These are phyloP conservation scores for Anthoceros angustus DNA, from an alignment of 225 moss, liverwort and hornwort species.

Conservation along the genomic window DNA sequence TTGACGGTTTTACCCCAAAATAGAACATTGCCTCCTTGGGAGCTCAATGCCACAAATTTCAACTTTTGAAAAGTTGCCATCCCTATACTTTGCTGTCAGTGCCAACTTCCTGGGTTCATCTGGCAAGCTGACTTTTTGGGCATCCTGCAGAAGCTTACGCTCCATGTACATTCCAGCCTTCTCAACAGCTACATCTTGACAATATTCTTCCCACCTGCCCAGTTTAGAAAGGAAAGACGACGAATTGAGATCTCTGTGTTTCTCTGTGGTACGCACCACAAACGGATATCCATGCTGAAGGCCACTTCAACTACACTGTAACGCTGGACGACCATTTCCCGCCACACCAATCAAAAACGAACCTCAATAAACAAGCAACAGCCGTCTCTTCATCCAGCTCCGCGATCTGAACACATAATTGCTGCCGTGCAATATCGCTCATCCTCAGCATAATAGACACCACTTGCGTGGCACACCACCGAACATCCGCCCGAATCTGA, in stretches of 20 bases:
- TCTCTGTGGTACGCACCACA: background rate
- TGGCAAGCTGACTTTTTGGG: background rate
- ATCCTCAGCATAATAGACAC: slow-evolving; percentile 55
- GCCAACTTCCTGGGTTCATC: slow-evolving; percentile 7
- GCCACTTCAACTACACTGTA: background rate
- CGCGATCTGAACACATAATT: slow-evolving; percentile 34
- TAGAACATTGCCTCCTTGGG: slow-evolving; percentile 35
- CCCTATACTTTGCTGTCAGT: slow-evolving; percentile 13
- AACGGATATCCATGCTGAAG: background rate
- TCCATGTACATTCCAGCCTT: slow-evolving; percentile 77
- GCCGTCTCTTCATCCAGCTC: slow-evolving; percentile 39
- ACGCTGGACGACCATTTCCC: background rate
- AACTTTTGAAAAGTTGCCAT: slow-evolving; percentile 42
- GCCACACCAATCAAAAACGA: background rate
- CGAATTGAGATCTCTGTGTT: background rate
- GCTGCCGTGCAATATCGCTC: slow-evolving; percentile 60
- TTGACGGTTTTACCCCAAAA: no score
- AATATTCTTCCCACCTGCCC: slow-evolving; percentile 48
- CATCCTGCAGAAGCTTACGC: slow-evolving; percentile 2
- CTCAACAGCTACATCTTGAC: slow-evolving; percentile 58
- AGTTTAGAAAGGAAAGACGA: background rate
- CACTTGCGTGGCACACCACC: slow-evolving; percentile 81
- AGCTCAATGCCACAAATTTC: slow-evolving; percentile 81
- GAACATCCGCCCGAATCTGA: slow-evolving; percentile 44
- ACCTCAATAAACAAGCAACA: slow-evolving; percentile 53